These are phyloP conservation scores for Sarocladium strictum DNA, from an alignment of 2,329 filamentous ascomycete species.

Conservation along the genomic window DNA sequence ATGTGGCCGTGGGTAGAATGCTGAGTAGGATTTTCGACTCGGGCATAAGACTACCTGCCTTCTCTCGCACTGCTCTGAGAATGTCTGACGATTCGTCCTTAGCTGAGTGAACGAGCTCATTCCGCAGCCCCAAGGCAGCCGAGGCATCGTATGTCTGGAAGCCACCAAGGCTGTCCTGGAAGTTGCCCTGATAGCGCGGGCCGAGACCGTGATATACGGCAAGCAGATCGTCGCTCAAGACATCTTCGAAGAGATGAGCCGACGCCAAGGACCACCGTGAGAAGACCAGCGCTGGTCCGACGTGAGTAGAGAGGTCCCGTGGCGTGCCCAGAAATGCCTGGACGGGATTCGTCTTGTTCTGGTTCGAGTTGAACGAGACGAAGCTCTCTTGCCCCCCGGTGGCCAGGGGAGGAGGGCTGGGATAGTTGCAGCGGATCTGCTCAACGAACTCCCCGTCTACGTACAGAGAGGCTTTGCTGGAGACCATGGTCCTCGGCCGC, in stretches of 20 bases:
- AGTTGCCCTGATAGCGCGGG: slow-evolving; percentile 88
- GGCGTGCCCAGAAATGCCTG: slow-evolving; percentile 94
- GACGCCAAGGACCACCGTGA: slow-evolving; percentile 88
- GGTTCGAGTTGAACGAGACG: slow-evolving; percentile 58
- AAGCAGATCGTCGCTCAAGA: slow-evolving; percentile 83
- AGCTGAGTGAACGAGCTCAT: slow-evolving; percentile 82
- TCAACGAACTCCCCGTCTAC: slow-evolving; percentile 92
- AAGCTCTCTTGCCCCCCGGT: slow-evolving; percentile 62
- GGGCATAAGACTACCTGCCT: slow-evolving; percentile 74
- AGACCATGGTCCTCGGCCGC: slow-evolving; percentile 65
- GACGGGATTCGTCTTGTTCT: slow-evolving; percentile 59
- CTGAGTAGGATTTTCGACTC: slow-evolving; percentile 80
- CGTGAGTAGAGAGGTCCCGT: slow-evolving; percentile 70
- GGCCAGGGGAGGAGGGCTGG: slow-evolving; percentile 62
- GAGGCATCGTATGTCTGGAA: slow-evolving; percentile 96
- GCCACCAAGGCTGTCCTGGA: slow-evolving; percentile 90
- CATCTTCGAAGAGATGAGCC: slow-evolving; percentile 82
- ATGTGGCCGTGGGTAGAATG: slow-evolving; percentile 71
- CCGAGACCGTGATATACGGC: slow-evolving; percentile 88
- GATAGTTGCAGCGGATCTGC: slow-evolving; percentile 85
- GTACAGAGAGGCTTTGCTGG: slow-evolving; percentile 80
- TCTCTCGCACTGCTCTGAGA: slow-evolving; percentile 76
- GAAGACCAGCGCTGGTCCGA: slow-evolving; percentile 65
- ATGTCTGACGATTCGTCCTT: slow-evolving; percentile 92
- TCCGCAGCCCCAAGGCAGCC: slow-evolving; percentile 81